Base-by-base conservation (phyloP, 371 early-diverging fungal genomes). In the Batrachochytrium dendrobatidis region DNA sequence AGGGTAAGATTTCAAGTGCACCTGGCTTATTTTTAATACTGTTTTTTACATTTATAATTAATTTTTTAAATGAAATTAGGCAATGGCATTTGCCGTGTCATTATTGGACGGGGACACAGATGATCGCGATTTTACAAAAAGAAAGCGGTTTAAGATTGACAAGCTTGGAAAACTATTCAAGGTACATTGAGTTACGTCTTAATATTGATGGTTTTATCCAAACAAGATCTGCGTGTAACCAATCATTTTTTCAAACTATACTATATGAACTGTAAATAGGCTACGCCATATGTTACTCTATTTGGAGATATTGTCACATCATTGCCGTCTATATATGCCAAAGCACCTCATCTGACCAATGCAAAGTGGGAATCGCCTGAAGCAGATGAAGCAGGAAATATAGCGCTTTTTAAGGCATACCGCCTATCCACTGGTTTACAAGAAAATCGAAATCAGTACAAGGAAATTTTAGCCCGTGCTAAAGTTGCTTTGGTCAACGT, bases 271-370 rank as follows among this genome's bases (percentile, higher is more conserved):
- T 39, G 39, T 24, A 3, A 20, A 15, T 43, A 74, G 69, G 32
- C 53, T 1, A 59, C 48, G 28, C 75, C 75, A 3, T 63, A 79
- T 8, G 71, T 79, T 10, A 76, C 78, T 12, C 62, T 77, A 1
- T 73, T 72, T 55, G 79, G 74, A 0, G 79, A 79, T 54, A 56
- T 76, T 46, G 60, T 71, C 25, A 43, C 78, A 22, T 15, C 35
- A 5, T 46, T 76, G 1, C 45, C 70, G 1, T 49, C 54, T 25
- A 53, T 79, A 29, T 72, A 64, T 45, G 57, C 53, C 15, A 72
- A 72, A 33, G 67, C 72, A 0, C 64, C 70, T 2, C 70, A 76
- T 55, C 53, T 72, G 10, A 56, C 43, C 26, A 28, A 18, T 1
- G 34, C 39, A 48, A 69, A 68, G 24, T 75, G 68, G 65, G 65